Conservation (phyloP, 139 green algal species). For the Coelastrella sp. region DNA sequence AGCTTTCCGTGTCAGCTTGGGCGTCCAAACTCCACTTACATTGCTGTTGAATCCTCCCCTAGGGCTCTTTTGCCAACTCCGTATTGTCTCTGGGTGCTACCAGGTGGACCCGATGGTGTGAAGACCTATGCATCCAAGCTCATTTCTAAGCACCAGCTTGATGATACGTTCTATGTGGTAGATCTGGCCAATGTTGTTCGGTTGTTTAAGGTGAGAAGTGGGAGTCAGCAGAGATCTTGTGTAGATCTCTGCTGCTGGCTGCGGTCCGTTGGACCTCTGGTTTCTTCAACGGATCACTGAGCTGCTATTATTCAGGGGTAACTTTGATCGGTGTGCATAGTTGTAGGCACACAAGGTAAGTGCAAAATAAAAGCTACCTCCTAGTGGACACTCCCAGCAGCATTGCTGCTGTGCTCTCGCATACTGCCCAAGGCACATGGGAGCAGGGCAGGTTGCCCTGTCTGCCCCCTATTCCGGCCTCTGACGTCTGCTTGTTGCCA, state of each 20-base stretch:
- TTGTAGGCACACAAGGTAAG: too few relatives aligned
- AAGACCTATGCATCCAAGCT: conserved; percentile 33
- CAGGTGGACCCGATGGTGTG: conserved; percentile 41
- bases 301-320: too few relatives aligned
- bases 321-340: too few relatives aligned
- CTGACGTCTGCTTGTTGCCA: conserved; percentile 22
- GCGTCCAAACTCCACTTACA: neutral
- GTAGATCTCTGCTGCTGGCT: too few relatives aligned
- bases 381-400: too few relatives aligned
- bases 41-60: neutral
- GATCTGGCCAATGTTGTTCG: conserved; percentile 87
- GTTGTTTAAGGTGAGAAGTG: conserved; percentile 71
- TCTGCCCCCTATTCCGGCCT: conserved; percentile 47
- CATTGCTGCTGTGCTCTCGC: too few relatives aligned
- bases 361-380: too few relatives aligned
- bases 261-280: too few relatives aligned
- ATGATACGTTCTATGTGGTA: conserved; percentile 94
- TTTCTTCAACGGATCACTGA: too few relatives aligned
- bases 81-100: neutral
- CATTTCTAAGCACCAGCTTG: conserved; percentile 52
- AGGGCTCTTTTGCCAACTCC: neutral
- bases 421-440: conserved; percentile 10
- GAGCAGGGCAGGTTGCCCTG: conserved; percentile 48
- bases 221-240: too few relatives aligned
- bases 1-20: too few relatives aligned